Conservation (phyloP, 257 asterid species). For the Fraxinus cuspidata region DNA sequence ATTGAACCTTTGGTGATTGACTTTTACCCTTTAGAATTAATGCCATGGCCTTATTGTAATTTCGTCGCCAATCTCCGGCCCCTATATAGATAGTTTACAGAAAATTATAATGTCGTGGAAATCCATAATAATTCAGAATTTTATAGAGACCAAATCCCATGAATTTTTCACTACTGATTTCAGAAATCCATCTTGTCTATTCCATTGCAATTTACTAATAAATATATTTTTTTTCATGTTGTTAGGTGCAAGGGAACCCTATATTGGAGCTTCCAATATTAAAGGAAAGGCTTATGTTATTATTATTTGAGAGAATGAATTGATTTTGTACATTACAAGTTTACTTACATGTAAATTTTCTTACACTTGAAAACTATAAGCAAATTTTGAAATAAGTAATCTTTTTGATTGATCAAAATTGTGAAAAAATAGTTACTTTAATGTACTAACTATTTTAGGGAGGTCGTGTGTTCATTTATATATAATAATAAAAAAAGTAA, state of each 20-base stretch:
- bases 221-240: background rate
- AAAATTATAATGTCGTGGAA: no score
- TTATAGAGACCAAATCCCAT: no score
- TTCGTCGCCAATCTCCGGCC: no score
- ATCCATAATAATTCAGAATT: no score
- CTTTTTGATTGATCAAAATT: background rate
- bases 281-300: conserved; percentile 44
- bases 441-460: no score
- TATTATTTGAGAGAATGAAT: background rate
- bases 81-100: no score
- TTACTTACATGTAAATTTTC: background rate
- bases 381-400: background rate
- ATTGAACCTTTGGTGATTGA: no score
- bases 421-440: background rate
- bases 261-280: conserved; percentile 39
- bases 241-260: conserved; percentile 38
- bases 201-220: conserved; percentile 2
- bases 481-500: no score
- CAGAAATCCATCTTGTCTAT: background rate
- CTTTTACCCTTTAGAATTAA: no score
- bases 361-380: background rate
- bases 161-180: background rate
- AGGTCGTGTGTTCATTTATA: no score
- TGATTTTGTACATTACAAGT: background rate
- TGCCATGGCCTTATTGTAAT: no score